phyloP scores from a whole-genome alignment of 371 early-diverging fungal species.

The Mortierella sp. region DNA sequence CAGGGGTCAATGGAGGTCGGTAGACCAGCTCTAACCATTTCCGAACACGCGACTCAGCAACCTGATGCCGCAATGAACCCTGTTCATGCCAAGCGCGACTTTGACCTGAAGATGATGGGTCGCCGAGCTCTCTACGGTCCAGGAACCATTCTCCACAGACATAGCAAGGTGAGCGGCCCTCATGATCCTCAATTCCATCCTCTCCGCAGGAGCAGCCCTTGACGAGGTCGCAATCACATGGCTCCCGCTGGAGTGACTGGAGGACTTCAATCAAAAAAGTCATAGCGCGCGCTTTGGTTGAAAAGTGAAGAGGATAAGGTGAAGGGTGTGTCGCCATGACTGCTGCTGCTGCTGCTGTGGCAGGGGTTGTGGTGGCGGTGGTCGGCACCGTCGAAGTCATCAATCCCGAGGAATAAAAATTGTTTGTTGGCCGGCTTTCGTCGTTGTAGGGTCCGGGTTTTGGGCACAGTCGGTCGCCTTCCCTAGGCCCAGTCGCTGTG shows the following conservation, averaged over 20 bases:
- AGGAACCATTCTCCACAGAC: constrained; percentile 52
- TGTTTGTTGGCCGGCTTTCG: constrained; percentile 1
- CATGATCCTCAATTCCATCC: constrained; percentile 50
- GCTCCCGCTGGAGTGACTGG: constrained; percentile 45
- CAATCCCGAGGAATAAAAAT: too few species aligned
- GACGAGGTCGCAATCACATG: constrained; percentile 44
- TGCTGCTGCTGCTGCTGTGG: neutral
- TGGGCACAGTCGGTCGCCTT: too few species aligned
- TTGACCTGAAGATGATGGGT: constrained; percentile 7
- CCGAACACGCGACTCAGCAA: constrained; percentile 48
- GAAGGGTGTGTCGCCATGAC: neutral
- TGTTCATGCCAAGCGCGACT: constrained; percentile 51
- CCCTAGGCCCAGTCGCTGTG: neutral
- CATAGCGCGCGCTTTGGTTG: constrained; percentile 52
- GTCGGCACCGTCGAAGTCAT: neutral
- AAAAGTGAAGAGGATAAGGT: constrained; percentile 43
- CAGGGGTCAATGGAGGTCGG: constrained; percentile 43
- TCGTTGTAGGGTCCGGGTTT: neutral
- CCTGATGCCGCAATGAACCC: constrained; percentile 50
- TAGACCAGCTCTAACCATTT: constrained; percentile 50
- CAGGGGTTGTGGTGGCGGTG: constrained; percentile 4
- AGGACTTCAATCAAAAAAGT: constrained; percentile 46
- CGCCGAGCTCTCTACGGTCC: constrained; percentile 22
- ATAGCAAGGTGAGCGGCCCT: constrained; percentile 46
- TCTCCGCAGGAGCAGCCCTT: constrained; percentile 43